Evolutionary conservation across 2,329 filamentous ascomycete genomes (phyloP).

Genomic region (Alternaria gaisen): DNA sequence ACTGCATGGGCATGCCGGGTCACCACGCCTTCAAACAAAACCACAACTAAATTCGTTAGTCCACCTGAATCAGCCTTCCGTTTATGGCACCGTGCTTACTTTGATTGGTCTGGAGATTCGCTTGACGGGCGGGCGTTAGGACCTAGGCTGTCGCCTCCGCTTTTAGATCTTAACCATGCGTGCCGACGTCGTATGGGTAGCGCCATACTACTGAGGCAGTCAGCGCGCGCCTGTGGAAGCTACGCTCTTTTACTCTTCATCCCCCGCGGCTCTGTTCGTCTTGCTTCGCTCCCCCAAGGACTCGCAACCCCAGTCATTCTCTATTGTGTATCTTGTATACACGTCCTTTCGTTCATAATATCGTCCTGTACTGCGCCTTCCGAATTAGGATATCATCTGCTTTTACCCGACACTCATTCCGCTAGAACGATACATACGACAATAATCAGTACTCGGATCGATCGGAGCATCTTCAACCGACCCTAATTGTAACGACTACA

Average conservation of each 20-base stretch:
- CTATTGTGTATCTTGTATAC: slow-evolving; percentile 44
- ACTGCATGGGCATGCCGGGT: slow-evolving; percentile 27
- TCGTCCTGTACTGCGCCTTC: slow-evolving; percentile 16
- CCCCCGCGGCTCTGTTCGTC: slow-evolving; percentile 27
- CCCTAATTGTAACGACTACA: background rate
- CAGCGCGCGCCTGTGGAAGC: slow-evolving; percentile 28
- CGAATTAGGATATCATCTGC: slow-evolving; percentile 25
- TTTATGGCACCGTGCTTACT: slow-evolving; percentile 25
- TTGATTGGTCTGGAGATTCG: slow-evolving; percentile 35
- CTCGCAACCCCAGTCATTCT: slow-evolving; percentile 29
- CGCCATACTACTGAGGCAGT: slow-evolving; percentile 35
- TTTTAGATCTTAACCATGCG: slow-evolving; percentile 45
- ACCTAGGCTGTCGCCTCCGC: slow-evolving; percentile 40
- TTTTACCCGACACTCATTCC: slow-evolving; percentile 24
- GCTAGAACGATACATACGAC: background rate
- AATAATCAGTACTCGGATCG: background rate
- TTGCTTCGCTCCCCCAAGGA: slow-evolving; percentile 29
- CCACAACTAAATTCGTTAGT: slow-evolving; percentile 36
- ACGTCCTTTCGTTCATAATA: slow-evolving; percentile 46
- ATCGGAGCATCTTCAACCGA: background rate
- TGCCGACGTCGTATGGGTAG: slow-evolving; percentile 36
- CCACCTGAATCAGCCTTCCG: slow-evolving; percentile 29
- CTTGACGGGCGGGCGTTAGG: slow-evolving; percentile 30
- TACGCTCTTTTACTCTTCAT: slow-evolving; percentile 38
- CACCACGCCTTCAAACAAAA: slow-evolving; percentile 32